Percentiles rank a stretch among this genome's conserved stretches.
Conservation (phyloP, 2,329 filamentous ascomycete genomes). For the Diaporthe australafricana region DNA sequence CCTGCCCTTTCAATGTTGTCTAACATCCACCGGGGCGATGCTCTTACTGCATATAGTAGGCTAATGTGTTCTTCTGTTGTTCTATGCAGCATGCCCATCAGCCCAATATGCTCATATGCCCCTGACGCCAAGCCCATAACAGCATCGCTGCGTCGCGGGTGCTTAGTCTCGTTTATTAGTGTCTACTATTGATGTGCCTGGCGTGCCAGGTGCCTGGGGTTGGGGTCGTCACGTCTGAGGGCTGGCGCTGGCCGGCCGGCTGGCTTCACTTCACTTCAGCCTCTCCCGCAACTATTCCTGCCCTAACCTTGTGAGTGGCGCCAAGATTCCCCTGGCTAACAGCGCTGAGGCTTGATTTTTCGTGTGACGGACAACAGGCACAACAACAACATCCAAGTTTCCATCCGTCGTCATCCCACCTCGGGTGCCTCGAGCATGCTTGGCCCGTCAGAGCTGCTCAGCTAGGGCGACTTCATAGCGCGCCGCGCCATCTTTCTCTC, state of each 20-base stretch:
- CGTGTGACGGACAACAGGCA: constrained; percentile 1
- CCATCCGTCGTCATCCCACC: constrained; percentile 22
- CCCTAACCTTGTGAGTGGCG: background rate
- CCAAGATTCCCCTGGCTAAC: constrained; percentile 29
- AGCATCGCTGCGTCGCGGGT: background rate
- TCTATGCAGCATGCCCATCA: too few species aligned
- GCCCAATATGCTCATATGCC: constrained; percentile 25
- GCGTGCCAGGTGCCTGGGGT: too few species aligned
- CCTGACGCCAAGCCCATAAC: constrained; percentile 13
- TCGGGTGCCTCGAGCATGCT: background rate
- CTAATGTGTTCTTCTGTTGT: too few species aligned
- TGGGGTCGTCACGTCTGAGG: too few species aligned
- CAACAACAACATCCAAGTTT: constrained; percentile 24
- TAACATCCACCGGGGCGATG: too few species aligned
- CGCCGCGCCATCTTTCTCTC: background rate
- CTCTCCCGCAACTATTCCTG: constrained; percentile 8
- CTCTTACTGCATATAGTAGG: constrained; percentile 1
- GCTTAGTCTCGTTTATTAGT: too few species aligned
- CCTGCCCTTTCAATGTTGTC: too few species aligned
- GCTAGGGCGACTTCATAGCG: constrained; percentile 8
- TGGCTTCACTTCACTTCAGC: constrained; percentile 8
- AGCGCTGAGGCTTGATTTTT: constrained; percentile 9
- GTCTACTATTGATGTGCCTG: too few species aligned
- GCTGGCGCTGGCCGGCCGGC: background rate
- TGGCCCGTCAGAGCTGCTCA: constrained; percentile 15